These are phyloP conservation scores for Gossypium bickii DNA, from an alignment of 345 rosid species.

Conservation along the genomic window DNA sequence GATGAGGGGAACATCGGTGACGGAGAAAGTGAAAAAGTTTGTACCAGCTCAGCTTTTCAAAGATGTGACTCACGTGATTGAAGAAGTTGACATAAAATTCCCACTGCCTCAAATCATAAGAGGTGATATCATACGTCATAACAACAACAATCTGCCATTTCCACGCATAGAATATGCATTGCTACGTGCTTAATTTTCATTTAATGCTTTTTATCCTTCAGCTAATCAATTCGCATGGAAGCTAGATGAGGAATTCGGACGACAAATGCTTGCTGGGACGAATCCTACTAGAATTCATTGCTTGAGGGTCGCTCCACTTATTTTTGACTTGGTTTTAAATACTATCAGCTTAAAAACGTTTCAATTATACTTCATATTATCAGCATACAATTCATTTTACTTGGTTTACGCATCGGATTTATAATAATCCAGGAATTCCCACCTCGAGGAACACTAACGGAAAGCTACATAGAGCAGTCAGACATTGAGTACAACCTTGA, in stretches of 20 bases:
- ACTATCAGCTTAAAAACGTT: not conserved
- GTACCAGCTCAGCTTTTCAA: conserved; percentile 27
- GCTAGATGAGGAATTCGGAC: conserved; percentile 52
- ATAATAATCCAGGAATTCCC: conserved; percentile 44
- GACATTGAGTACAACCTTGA: conserved; percentile 44
- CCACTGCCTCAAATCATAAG: conserved; percentile 49
- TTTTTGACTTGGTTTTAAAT: not conserved
- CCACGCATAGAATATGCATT: not conserved
- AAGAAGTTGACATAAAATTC: conserved; percentile 26
- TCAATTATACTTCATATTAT: not conserved
- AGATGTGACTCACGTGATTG: conserved; percentile 19
- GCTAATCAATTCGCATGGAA: conserved; percentile 49
- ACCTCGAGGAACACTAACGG: conserved; percentile 28
- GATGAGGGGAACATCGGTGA: conserved; percentile 13
- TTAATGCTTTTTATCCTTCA: conserved; percentile 12
- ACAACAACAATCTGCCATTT: not conserved
- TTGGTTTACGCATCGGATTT: not conserved
- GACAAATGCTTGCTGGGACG: conserved; percentile 62
- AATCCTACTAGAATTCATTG: conserved; percentile 47
- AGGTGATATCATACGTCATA: conserved; percentile 29
- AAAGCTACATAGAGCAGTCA: conserved; percentile 29
- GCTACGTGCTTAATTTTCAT: not conserved
- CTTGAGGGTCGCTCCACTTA: conserved; percentile 37
- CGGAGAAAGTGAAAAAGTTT: conserved; percentile 32
- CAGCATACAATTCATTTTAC: not conserved